Evolutionary conservation across 257 asterid genomes (phyloP).

Genomic region (Anisodus acutangulus): DNA sequence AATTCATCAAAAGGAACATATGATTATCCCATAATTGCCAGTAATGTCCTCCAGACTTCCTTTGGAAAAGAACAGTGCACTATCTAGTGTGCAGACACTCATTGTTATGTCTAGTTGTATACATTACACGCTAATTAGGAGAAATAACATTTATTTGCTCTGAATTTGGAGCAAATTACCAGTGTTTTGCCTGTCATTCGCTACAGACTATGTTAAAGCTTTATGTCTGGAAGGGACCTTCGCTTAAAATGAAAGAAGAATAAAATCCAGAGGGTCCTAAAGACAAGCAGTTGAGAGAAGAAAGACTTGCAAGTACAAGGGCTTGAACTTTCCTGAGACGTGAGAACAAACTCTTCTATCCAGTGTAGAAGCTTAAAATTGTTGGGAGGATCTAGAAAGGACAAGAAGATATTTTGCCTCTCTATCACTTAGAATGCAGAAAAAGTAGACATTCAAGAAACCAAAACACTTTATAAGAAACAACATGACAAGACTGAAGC

Average conservation of each 20-base stretch:
- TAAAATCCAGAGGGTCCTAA: neutral
- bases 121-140: neutral
- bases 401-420: neutral
- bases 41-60: neutral
- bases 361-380: neutral
- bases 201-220: neutral
- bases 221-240: neutral
- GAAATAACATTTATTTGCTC: neutral
- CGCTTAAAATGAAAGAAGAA: neutral
- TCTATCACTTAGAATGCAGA: neutral
- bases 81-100: neutral
- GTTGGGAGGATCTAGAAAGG: neutral
- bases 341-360: too few relatives aligned
- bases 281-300: too few relatives aligned
- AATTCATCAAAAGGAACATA: conserved; percentile 19
- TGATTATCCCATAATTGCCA: neutral
- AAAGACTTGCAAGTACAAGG: too few relatives aligned
- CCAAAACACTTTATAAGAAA: too few relatives aligned
- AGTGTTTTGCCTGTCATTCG: neutral
- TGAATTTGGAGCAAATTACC: neutral
- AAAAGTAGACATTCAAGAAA: neutral
- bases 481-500: too few relatives aligned
- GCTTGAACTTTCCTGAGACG: too few relatives aligned
- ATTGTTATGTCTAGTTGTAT: neutral
- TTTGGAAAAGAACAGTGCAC: neutral